Conservation (phyloP, 1,284 basidiomycete species). For the Fomitopsis betulina region DNA sequence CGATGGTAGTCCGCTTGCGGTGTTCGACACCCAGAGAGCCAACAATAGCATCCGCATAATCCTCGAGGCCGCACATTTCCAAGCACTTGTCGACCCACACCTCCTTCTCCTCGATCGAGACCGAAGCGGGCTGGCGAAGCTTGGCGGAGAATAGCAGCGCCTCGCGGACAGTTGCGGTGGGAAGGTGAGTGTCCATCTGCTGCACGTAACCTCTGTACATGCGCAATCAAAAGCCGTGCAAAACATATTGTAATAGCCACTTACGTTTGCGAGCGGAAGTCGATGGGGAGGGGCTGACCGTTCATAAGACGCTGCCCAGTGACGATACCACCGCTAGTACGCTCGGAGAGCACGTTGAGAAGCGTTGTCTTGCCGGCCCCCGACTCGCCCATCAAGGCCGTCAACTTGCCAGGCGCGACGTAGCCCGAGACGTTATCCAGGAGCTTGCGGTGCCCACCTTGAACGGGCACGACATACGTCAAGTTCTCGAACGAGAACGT, state of each 20-base stretch:
- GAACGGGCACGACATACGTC: constrained; percentile 57
- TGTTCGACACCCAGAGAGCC: constrained; percentile 75
- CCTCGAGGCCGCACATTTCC: constrained; percentile 73
- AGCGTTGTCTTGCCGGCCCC: constrained; percentile 83
- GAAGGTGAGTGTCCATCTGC: constrained; percentile 78
- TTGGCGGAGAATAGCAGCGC: constrained; percentile 81
- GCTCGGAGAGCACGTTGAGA: constrained; percentile 80
- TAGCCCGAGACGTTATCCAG: constrained; percentile 81
- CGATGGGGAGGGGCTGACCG: constrained; percentile 62
- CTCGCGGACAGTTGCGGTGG: constrained; percentile 77
- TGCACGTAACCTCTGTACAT: constrained; percentile 63
- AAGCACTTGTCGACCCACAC: constrained; percentile 82
- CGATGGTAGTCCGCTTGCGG: constrained; percentile 78
- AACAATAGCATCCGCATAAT: constrained; percentile 71
- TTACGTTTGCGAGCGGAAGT: constrained; percentile 72
- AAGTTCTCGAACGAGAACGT: constrained; percentile 65
- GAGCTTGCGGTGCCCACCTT: constrained; percentile 53
- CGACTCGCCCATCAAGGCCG: constrained; percentile 76
- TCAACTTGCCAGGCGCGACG: constrained; percentile 78
- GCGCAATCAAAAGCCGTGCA: neutral
- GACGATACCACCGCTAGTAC: constrained; percentile 78
- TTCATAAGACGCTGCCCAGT: constrained; percentile 78
- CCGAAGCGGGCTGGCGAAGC: constrained; percentile 70
- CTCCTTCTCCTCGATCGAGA: constrained; percentile 71
- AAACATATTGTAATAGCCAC: constrained; percentile 7